These are phyloP conservation scores for Pichia cephalocereana DNA, from an alignment of 805 yeast species.

Conservation along the genomic window DNA sequence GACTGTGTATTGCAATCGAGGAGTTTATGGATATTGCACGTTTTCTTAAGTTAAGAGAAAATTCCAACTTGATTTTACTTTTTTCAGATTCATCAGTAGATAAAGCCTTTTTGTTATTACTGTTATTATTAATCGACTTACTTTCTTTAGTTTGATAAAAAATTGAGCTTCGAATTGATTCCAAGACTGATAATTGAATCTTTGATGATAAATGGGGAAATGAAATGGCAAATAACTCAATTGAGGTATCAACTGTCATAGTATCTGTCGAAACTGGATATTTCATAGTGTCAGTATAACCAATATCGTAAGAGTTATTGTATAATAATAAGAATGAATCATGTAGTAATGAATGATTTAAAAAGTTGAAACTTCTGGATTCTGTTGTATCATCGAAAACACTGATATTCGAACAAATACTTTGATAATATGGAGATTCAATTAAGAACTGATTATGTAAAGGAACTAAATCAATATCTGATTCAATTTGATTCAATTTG, in stretches of 20 bases:
- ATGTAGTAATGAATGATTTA: conserved; percentile 31
- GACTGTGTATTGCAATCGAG: conserved; percentile 54
- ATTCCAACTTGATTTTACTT: conserved; percentile 3
- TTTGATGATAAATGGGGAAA: conserved; percentile 67
- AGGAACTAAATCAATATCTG: conserved; percentile 21
- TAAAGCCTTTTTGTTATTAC: neutral
- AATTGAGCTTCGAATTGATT: conserved; percentile 55
- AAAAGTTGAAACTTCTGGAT: conserved; percentile 26
- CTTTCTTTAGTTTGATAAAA: conserved; percentile 29
- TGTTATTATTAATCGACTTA: conserved; percentile 1
- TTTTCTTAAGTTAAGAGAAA: conserved; percentile 17
- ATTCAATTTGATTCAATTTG: conserved; percentile 1
- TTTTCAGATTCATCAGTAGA: conserved; percentile 6
- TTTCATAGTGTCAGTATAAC: conserved; percentile 27
- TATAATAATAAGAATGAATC: conserved; percentile 31
- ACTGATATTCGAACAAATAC: conserved; percentile 18
- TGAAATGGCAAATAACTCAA: conserved; percentile 62
- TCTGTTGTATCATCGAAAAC: conserved; percentile 30
- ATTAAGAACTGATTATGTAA: conserved; percentile 20
- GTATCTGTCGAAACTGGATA: conserved; percentile 38
- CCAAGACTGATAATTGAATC: conserved; percentile 82
- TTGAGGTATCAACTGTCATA: conserved; percentile 63
- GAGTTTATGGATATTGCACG: conserved; percentile 52
- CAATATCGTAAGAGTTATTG: conserved; percentile 18
- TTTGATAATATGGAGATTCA: conserved; percentile 24